phyloP scores from a whole-genome alignment of 371 early-diverging fungal species.

The Mortierella sp. region DNA sequence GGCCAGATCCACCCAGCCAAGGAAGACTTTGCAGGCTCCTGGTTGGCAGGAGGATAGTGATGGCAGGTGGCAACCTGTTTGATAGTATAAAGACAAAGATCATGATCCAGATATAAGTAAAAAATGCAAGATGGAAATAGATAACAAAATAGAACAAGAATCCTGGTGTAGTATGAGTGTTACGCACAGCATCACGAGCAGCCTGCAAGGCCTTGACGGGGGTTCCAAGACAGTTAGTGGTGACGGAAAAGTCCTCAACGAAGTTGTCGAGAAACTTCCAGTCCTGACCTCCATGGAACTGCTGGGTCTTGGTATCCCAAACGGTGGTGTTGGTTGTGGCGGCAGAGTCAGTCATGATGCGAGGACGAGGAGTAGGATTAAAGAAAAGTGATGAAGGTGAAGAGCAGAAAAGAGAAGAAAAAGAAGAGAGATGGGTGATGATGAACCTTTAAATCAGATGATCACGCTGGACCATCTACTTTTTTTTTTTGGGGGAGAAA shows the following conservation, averaged over 20 bases:
- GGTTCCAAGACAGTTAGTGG: constrained; percentile 88
- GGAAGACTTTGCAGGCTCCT: constrained; percentile 87
- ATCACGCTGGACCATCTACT: not conserved
- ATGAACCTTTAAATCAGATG: constrained; percentile 2
- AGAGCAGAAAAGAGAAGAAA: not conserved
- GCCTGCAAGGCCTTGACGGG: constrained; percentile 79
- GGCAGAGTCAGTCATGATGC: constrained; percentile 16
- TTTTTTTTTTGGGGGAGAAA: constrained; percentile 5
- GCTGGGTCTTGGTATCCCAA: constrained; percentile 87
- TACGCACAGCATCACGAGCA: constrained; percentile 77
- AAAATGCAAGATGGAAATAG: too few relatives aligned
- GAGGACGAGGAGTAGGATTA: not conserved
- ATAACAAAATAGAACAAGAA: too few relatives aligned
- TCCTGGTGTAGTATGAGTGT: not conserved
- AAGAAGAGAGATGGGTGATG: not conserved
- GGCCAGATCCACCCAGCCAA: constrained; percentile 88
- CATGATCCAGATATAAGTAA: not conserved
- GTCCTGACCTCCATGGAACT: constrained; percentile 92
- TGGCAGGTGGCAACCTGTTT: constrained; percentile 73
- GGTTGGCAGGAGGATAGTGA: constrained; percentile 91
- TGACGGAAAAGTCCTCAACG: constrained; percentile 90
- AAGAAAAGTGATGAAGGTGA: not conserved
- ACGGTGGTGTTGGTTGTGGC: constrained; percentile 41
- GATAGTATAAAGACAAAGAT: not conserved
- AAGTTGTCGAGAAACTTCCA: constrained; percentile 85